Base-by-base conservation (phyloP, 1,284 basidiomycete genomes). In the Moniliella sp. region DNA sequence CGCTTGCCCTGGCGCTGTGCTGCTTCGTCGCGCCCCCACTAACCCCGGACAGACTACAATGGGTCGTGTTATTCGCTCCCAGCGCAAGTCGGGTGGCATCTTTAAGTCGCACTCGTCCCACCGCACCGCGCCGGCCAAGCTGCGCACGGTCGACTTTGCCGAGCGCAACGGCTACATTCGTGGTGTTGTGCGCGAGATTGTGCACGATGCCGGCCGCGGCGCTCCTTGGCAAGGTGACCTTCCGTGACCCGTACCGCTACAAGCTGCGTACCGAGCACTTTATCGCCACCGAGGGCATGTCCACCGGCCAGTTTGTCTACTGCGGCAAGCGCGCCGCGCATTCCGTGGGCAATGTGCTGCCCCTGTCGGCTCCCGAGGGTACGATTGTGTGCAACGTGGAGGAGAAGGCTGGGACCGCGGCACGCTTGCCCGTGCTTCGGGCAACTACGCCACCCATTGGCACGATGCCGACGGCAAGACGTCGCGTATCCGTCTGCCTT, bases 241-340 rank as follows among this genome's bases (percentile, higher is more conserved):
- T 97, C 80, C 83, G 88, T 49, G 91, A 97, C 68, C 88, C 88
- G 38, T 97, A 97, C 77, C 80, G 84, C 63, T 93, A 93, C 78
- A 91, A 91, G 69, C 80, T 84, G 66, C 80, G 80, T 65, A 73
- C 76, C 61, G 88, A 97, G 69, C 94, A 88, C 35, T 97, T 97
- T 70, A 75, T 97, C 61, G 88, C 88, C 37, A 88, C 88, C 35
- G 91, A 97, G 67, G 88, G 88, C 55, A 73, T 97, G 53, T 82
- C 91, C 68, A 97, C 88, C 54, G 88, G 88, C 59, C 54, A 57
- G 44, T 97, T 94, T 67, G 76, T 97, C 62, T 97, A 94, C 76
- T 84, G 80, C 66, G 88, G 88, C 62, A 94, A 94, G 73, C 93
- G 93, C 69, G 91, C 88, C 31, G 66, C 76, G 35, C 75, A 97